phyloP scores from a whole-genome alignment of 352 stramenopile species.

The Globisporangium emineosum region DNA sequence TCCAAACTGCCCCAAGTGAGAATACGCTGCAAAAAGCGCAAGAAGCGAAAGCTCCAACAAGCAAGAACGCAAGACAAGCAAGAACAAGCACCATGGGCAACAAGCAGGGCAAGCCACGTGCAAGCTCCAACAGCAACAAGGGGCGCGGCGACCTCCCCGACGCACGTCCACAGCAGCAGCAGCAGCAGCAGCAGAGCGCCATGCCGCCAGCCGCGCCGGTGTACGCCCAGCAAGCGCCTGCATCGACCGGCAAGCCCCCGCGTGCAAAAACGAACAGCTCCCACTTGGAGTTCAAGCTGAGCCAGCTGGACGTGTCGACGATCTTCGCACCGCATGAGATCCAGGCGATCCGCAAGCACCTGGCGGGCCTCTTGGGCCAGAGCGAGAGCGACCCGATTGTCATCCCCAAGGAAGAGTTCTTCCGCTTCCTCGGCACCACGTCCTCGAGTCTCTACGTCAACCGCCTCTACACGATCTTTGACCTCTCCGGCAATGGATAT shows the following conservation, averaged over 20 bases:
- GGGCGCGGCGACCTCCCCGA: conserved; percentile 18
- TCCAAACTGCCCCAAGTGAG: neutral
- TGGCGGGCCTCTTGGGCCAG: conserved; percentile 62
- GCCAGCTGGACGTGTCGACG: conserved; percentile 63
- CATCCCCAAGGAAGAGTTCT: conserved; percentile 86
- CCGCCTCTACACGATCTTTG: conserved; percentile 85
- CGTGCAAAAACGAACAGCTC: conserved; percentile 28
- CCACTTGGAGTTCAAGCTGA: conserved; percentile 66
- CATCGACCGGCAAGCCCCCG: conserved; percentile 16
- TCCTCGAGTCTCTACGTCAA: conserved; percentile 80
- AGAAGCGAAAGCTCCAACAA: neutral
- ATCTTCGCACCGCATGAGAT: conserved; percentile 81
- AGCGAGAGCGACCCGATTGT: conserved; percentile 64
- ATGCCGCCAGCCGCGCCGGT: conserved; percentile 8
- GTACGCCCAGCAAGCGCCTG: conserved; percentile 12
- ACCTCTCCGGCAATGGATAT: conserved; percentile 72
- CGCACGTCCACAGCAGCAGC: conserved; percentile 15
- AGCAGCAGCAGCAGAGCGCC: conserved; percentile 10
- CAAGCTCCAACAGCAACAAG: conserved; percentile 21
- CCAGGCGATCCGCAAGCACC: conserved; percentile 72
- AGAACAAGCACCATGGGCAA: conserved; percentile 58
- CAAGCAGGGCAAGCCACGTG: conserved; percentile 71
- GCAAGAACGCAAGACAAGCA: neutral
- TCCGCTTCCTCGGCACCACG: conserved; percentile 71
- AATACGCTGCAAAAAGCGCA: neutral